Percentiles rank a stretch among this genome's conserved stretches.
phyloP scores from a whole-genome alignment of 73 alveolate species.

The Blepharisma japonicum region DNA sequence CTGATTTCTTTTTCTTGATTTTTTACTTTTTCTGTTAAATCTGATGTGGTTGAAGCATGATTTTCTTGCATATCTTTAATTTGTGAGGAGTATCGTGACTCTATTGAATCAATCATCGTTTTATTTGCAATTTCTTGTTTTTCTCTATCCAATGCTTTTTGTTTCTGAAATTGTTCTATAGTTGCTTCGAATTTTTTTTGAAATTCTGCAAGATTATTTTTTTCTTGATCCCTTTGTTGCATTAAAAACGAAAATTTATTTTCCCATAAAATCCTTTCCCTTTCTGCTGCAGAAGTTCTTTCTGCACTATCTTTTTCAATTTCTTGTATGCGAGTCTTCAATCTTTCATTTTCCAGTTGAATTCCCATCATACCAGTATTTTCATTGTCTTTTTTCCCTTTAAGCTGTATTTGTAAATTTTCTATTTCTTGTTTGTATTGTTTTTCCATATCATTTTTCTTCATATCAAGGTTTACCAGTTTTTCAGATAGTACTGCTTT shows the following conservation, averaged over 20 bases:
- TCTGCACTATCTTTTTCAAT: slow-evolving; percentile 19
- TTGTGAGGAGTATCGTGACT: slow-evolving; percentile 76
- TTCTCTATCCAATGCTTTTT: slow-evolving; percentile 71
- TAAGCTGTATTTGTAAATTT: neutral
- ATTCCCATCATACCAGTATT: neutral
- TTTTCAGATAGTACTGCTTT: slow-evolving; percentile 18
- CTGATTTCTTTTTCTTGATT: slow-evolving; percentile 81
- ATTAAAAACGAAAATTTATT: slow-evolving; percentile 24
- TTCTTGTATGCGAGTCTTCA: slow-evolving; percentile 23
- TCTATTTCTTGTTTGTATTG: slow-evolving; percentile 11
- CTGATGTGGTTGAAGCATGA: slow-evolving; percentile 49
- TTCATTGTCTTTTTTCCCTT: neutral
- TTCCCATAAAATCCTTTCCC: slow-evolving; percentile 30
- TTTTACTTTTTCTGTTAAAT: slow-evolving; percentile 44
- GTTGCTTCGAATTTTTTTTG: slow-evolving; percentile 80
- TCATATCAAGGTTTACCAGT: neutral
- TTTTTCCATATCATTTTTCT: slow-evolving; percentile 22
- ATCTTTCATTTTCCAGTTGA: slow-evolving; percentile 27
- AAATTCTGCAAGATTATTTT: slow-evolving; percentile 78
- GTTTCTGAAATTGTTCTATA: slow-evolving; percentile 78
- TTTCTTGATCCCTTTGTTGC: slow-evolving; percentile 47
- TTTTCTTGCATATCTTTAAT: slow-evolving; percentile 75
- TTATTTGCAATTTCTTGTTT: slow-evolving; percentile 58
- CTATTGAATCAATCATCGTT: slow-evolving; percentile 58
- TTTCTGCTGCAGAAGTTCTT: neutral